Conservation (phyloP, 139 green algal species). For the Parachlorella kessleri region DNA sequence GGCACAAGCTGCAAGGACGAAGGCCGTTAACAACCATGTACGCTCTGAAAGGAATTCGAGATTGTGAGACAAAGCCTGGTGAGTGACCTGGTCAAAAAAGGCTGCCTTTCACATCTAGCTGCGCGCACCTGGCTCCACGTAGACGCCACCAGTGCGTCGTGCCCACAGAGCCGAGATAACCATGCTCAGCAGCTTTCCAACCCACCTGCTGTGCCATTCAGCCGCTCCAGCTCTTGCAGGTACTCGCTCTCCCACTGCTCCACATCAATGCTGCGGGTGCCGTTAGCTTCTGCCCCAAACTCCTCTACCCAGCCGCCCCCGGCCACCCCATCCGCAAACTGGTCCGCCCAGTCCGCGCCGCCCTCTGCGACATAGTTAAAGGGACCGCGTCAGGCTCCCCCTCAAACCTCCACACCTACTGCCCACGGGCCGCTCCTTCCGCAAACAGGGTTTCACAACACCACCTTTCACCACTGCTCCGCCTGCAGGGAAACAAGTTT, state of each 20-base stretch:
- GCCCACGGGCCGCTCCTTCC: not conserved
- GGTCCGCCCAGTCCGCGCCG: conserved; percentile 61
- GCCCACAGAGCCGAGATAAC: too few relatives aligned
- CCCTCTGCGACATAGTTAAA: not conserved
- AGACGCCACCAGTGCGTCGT: too few relatives aligned
- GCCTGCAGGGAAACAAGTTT: too few relatives aligned
- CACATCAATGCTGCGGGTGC: conserved; percentile 11
- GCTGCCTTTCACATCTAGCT: too few relatives aligned
- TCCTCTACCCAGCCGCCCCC: conserved; percentile 51
- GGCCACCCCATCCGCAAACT: conserved; percentile 61
- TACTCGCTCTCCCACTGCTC: conserved; percentile 49
- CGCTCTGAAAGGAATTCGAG: too few relatives aligned
- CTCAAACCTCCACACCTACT: not conserved
- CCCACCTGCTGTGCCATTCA: conserved; percentile 49
- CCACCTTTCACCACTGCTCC: too few relatives aligned
- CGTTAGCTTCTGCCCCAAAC: conserved; percentile 41
- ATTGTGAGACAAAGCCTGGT: too few relatives aligned
- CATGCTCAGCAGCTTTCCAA: not conserved
- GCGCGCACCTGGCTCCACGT: too few relatives aligned
- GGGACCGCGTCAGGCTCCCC: not conserved
- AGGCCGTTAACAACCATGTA: too few relatives aligned
- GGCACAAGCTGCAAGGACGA: too few relatives aligned
- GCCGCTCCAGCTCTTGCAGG: conserved; percentile 57
- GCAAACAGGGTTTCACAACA: not conserved
- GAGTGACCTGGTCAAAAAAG: too few relatives aligned